Evolutionary conservation across 169 alveolate species (phyloP).

Genomic region (Plasmodium coatneyi): DNA sequence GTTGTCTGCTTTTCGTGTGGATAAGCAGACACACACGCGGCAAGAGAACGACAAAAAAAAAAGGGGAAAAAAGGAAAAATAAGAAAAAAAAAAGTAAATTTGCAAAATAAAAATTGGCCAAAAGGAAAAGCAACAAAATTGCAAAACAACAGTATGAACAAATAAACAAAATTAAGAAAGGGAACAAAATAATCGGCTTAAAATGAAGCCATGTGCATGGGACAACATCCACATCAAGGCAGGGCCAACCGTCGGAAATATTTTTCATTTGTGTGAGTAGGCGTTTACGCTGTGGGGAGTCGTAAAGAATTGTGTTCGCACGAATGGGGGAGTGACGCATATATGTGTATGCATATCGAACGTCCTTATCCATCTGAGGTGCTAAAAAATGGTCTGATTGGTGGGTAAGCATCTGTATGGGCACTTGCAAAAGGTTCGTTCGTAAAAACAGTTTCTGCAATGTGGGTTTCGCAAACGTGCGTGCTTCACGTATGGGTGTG

Average conservation of each 20-base stretch:
- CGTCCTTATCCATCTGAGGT: not conserved
- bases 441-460: not conserved
- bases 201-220: not conserved
- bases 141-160: not conserved
- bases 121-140: not conserved
- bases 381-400: not conserved
- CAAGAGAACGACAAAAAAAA: not conserved
- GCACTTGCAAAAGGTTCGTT: not conserved
- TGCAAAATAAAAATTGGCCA: not conserved
- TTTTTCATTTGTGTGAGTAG: not conserved
- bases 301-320: slow-evolving; percentile 21
- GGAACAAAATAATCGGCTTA: not conserved
- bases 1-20: slow-evolving; percentile 4
- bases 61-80: not conserved
- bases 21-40: not conserved
- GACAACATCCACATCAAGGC: not conserved
- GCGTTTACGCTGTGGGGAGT: not conserved
- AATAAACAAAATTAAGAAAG: slow-evolving; percentile 11
- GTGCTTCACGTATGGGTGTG: not conserved
- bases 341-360: not conserved
- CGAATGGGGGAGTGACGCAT: not conserved
- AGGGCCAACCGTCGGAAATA: not conserved
- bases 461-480: not conserved
- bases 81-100: slow-evolving; percentile 4
- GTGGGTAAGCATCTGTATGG: not conserved